A percentile compares a stretch with the other conserved stretches of the same genome.
phyloP scores from a whole-genome alignment of 1,139 yeast species.

The Citeromyces siamensis region DNA sequence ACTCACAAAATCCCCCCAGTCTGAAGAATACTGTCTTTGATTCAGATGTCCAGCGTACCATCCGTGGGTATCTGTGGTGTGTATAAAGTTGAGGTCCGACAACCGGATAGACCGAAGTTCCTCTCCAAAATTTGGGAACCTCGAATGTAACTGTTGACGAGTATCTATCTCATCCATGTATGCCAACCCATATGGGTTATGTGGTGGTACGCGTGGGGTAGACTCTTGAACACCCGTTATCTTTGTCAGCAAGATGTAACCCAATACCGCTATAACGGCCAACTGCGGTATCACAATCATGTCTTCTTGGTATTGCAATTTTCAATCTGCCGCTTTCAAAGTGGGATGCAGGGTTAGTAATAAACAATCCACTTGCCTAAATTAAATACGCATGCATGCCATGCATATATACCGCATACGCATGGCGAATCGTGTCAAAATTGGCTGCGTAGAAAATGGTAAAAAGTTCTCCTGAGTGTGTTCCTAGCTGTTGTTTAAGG shows the following conservation, averaged over 20 bases:
- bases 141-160: slow-evolving; percentile 14
- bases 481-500: too few species aligned
- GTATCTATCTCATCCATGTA: slow-evolving; percentile 6
- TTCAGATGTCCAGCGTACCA: slow-evolving; percentile 86
- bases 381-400: background rate
- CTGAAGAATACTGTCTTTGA: slow-evolving; percentile 65
- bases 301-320: slow-evolving; percentile 44
- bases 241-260: background rate
- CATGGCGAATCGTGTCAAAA: too few species aligned
- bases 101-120: slow-evolving; percentile 36
- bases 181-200: background rate
- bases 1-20: slow-evolving; percentile 89
- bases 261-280: background rate
- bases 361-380: background rate
- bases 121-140: slow-evolving; percentile 16
- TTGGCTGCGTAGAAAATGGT: too few species aligned
- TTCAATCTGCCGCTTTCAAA: slow-evolving; percentile 43
- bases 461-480: too few species aligned
- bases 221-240: background rate
- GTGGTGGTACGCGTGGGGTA: background rate
- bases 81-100: slow-evolving; percentile 72
- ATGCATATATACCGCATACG: slow-evolving; percentile 1
- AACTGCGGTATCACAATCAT: slow-evolving; percentile 30
- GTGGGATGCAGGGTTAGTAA: slow-evolving; percentile 2
- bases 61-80: slow-evolving; percentile 93